phyloP scores from a whole-genome alignment of 495 filamentous ascomycete species.

The Trypethelium eluteriae region DNA sequence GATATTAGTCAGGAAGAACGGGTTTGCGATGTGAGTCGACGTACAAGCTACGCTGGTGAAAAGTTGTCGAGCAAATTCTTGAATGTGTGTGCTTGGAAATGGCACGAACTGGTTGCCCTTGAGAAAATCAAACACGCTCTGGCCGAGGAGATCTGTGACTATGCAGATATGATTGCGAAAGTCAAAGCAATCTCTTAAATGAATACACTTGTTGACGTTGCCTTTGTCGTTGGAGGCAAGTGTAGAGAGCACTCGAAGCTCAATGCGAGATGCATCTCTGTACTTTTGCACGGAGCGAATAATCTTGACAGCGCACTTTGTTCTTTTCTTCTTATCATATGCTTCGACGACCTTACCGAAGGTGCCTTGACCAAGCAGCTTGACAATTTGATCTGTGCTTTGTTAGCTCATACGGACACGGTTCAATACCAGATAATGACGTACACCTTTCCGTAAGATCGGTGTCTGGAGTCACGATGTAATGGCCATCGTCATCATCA shows the following conservation, averaged over 20 bases:
- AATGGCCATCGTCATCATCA: conserved; percentile 95
- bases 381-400: conserved; percentile 67
- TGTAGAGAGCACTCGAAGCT: conserved; percentile 85
- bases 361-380: conserved; percentile 88
- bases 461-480: conserved; percentile 77
- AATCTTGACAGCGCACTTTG: conserved; percentile 89
- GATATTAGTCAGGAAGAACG: conserved; percentile 29
- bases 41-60: conserved; percentile 98
- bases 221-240: conserved; percentile 79
- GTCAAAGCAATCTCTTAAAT: conserved; percentile 94
- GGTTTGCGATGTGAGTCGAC: conserved; percentile 33
- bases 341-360: conserved; percentile 98
- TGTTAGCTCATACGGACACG: conserved; percentile 13
- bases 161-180: conserved; percentile 98
- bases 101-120: conserved; percentile 92
- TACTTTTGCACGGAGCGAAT: conserved; percentile 98
- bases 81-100: conserved; percentile 98
- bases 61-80: conserved; percentile 88
- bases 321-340: conserved; percentile 62
- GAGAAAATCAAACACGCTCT: conserved; percentile 97
- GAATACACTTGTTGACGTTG: conserved; percentile 95
- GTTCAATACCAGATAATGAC: conserved; percentile 32
- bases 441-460: conserved; percentile 82
- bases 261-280: conserved; percentile 91
- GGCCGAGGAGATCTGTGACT: conserved; percentile 90